Evolutionary conservation across 1,139 yeast species (phyloP), one percentile per base, ranked within the genome.

Genomic region (Geotrichum cucujoidarum): DNA sequence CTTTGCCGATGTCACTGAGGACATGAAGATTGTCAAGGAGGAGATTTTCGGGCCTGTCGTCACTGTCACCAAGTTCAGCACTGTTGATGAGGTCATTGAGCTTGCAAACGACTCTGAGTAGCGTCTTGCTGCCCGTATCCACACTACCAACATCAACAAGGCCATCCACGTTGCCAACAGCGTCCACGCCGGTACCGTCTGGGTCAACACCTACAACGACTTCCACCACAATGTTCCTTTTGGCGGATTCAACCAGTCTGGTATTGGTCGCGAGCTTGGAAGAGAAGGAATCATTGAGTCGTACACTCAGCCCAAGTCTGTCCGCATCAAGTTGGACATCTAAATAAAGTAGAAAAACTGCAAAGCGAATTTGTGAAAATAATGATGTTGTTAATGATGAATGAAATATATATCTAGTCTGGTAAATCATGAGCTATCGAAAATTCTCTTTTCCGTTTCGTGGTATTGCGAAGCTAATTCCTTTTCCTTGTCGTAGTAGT

Each of bases 11-110:
- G 92, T 83, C 57, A 73, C 69, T 43, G 81, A 80, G 63, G 71
- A 76, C 61, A 80, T 80, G 81, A 71, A 72, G 61, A 81, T 85
- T 63, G 86, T 81, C 58, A 76, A 72, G 68, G 95, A 86, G 66
- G 95, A 86, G 72, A 85, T 86, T 65, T 86, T 86, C 56, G 95
- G 95, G 50, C 95, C 95, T 42, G 92, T 86, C 55, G 83, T 84
- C 55, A 77, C 87, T 49, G 74, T 84, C 54, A 70, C 83, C 66
- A 83, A 82, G 73, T 86, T 86, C 73, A 75, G 73, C 65, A 76
- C 84, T 51, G 73, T 75, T 55, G 92, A 83, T 48, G 92, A 86
- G 59, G 90, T 78, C 46, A 67, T 86, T 56, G 71, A 67, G 49
- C 69, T 75, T 64, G 94, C 95, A 51, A 85, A 86, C 69, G 78